Conservation (phyloP, 2,329 filamentous ascomycete genomes). For the Hypoxylon sp. region DNA sequence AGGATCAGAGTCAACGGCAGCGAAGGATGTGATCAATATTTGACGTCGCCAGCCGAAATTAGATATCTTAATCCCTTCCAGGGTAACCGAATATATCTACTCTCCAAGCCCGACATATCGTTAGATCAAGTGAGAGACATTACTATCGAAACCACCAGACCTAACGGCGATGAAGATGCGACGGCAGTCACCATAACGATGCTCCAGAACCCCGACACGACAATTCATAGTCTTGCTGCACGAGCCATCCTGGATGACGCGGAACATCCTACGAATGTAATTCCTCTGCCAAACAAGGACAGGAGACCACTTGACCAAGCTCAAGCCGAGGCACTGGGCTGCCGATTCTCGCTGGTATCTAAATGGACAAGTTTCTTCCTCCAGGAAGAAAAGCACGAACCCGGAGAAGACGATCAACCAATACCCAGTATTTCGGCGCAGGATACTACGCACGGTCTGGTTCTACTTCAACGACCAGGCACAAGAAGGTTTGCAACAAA, state of each 20-base stretch:
- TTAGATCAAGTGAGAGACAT: neutral
- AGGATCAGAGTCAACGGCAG: conserved; percentile 19
- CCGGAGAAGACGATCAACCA: neutral
- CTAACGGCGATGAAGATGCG: conserved; percentile 4
- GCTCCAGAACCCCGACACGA: conserved; percentile 1
- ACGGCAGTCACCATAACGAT: neutral
- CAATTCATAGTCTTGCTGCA: conserved; percentile 31
- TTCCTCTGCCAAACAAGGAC: neutral
- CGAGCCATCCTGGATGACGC: conserved; percentile 32
- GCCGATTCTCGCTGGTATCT: conserved; percentile 34
- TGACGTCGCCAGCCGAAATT: conserved; percentile 29
- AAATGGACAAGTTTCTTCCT: conserved; percentile 42
- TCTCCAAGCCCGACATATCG: conserved; percentile 12
- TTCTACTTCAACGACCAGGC: conserved; percentile 13
- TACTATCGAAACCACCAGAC: conserved; percentile 5
- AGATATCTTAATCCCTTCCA: conserved; percentile 30
- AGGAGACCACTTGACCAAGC: neutral
- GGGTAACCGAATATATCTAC: conserved; percentile 31
- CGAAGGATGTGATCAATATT: conserved; percentile 7
- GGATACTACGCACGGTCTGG: neutral
- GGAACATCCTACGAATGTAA: conserved; percentile 1
- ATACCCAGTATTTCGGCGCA: neutral
- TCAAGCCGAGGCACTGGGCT: conserved; percentile 32
- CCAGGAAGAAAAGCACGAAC: neutral
- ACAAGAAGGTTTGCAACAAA: neutral